Base-by-base conservation (phyloP, 495 filamentous ascomycete species). In the Aspergillus ellipticus region DNA sequence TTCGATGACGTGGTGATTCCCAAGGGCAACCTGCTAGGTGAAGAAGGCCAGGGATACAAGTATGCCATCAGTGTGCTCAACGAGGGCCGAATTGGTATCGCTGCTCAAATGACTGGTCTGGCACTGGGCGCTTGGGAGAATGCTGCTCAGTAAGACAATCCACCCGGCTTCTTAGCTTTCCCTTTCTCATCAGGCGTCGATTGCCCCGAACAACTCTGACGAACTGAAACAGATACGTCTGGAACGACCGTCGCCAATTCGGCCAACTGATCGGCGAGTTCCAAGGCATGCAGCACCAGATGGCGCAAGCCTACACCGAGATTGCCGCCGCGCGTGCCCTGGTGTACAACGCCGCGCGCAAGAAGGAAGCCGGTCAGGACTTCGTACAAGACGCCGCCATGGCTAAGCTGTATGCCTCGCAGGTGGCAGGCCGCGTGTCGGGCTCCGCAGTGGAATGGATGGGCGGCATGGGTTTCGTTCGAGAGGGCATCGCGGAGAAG, bases 261-360 rank as follows among this genome's bases (percentile, higher is more conserved):
- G 91, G 95, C 47, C 81, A 92, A 66, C 80, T 90, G 37, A 86
- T 99, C 52, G 94, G 95, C 58, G 85, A 90, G 65, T 99, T 99
- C 82, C 94, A 98, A 75, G 93, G 90, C 63, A 97, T 99, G 92
- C 94, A 97, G 74, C 92, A 96, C 75, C 95, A 99, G 80, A 84
- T 99, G 51, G 94, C 94, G 0, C 94, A 99, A 77, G 87, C 92
- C 6, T 96, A 92, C 72, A 92, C 89, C 15, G 93, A 97, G 72
- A 96, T 97, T 61, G 76, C 83, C 21, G 94, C 94, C 10, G 94
- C 94, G 3, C 85, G 94, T 20, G 92, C 90, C 4, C 79, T 99
- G 2, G 92, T 99, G 29, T 97, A 89, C 78, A 99, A 99, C 64
- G 94, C 94, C 10, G 90, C 96, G 1, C 83, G 94, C 53, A 96